These are phyloP conservation scores for Musa acuminata DNA, from an alignment of 176 grass and related monocot species.

Conservation along the genomic window DNA sequence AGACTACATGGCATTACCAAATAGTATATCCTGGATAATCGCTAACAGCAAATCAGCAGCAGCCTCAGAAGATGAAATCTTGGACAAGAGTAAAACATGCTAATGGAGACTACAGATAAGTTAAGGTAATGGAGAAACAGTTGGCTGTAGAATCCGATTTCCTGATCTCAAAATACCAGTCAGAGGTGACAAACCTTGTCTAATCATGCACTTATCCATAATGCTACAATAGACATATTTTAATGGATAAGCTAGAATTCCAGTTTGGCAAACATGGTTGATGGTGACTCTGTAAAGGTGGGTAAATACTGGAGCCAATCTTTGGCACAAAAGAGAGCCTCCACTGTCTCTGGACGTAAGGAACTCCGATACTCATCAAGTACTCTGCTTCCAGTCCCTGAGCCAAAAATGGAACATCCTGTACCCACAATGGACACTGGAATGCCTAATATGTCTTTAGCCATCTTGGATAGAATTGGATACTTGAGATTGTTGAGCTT, in stretches of 20 bases:
- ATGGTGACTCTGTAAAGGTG: neutral
- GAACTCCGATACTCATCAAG: slow-evolving; percentile 17
- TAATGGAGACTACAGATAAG: slow-evolving; percentile 26
- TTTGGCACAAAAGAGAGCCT: slow-evolving; percentile 4
- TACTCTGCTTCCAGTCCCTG: slow-evolving; percentile 4
- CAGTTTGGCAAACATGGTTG: neutral
- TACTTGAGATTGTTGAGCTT: slow-evolving; percentile 9
- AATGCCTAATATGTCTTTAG: slow-evolving; percentile 8
- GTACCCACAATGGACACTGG: slow-evolving; percentile 1
- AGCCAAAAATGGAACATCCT: slow-evolving; percentile 2
- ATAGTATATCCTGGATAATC: too few relatives aligned
- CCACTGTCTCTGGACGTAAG: neutral
- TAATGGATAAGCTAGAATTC: neutral
- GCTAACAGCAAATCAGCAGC: too few relatives aligned
- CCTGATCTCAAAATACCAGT: too few relatives aligned
- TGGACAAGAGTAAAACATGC: neutral
- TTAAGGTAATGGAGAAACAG: too few relatives aligned
- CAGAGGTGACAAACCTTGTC: too few relatives aligned
- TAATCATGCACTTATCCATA: too few relatives aligned
- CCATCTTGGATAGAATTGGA: slow-evolving; percentile 14
- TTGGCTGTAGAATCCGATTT: too few relatives aligned
- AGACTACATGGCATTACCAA: too few relatives aligned
- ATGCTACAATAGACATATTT: too few relatives aligned
- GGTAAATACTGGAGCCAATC: slow-evolving; percentile 5
- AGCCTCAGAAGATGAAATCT: too few relatives aligned